Conservation (phyloP, 2,329 filamentous ascomycete species). For the Aureobasidium sp. region DNA sequence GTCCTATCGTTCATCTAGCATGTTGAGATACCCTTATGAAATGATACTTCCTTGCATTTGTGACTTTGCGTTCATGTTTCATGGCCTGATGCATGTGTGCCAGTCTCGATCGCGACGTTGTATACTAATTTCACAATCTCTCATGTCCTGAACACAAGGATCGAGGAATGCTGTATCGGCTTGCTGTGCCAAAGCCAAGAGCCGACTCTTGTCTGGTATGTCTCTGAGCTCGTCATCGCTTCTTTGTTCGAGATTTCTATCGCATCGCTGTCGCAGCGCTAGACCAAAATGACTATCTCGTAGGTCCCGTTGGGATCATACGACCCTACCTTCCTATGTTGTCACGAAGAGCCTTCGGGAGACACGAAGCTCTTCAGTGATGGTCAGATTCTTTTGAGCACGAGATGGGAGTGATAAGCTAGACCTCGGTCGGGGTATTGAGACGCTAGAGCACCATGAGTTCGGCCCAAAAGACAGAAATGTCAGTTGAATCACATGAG, state of each 20-base stretch:
- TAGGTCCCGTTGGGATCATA: too few species aligned
- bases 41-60: neutral
- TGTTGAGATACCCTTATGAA: constrained; percentile 10
- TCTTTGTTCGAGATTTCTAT: too few species aligned
- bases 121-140: neutral
- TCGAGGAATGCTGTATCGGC: neutral
- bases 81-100: neutral
- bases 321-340: too few species aligned
- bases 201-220: too few species aligned
- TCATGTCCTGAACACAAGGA: neutral
- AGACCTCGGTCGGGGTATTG: constrained; percentile 83
- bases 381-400: too few species aligned
- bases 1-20: neutral
- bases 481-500: constrained; percentile 20
- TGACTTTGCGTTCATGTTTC: neutral
- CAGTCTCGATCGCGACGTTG: neutral
- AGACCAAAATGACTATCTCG: too few species aligned
- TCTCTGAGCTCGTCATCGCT: too few species aligned
- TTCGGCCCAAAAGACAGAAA: constrained; percentile 42
- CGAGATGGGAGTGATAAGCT: constrained; percentile 81
- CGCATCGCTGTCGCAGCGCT: too few species aligned
- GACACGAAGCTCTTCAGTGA: too few species aligned
- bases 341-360: too few species aligned
- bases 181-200: too few species aligned
- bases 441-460: constrained; percentile 68